A percentile compares a stretch with the other conserved stretches of the same genome.
Evolutionary conservation across 495 filamentous ascomycete species (phyloP).

Genomic region (Tuber umbilicatum): DNA sequence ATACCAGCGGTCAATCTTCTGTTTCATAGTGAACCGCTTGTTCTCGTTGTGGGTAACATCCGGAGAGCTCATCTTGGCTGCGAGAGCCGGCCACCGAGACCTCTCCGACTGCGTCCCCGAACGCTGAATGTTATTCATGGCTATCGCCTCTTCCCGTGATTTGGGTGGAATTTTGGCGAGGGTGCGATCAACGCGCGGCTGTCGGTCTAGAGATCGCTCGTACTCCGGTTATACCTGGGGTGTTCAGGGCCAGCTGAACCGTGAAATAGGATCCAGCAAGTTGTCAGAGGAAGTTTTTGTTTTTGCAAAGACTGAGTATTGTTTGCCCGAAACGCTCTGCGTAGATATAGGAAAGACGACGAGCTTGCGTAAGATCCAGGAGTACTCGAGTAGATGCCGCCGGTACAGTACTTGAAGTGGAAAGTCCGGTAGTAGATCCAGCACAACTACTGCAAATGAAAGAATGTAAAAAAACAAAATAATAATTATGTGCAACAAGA

Average conservation of each 20-base stretch:
- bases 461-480: not conserved
- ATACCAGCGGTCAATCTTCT: constrained; percentile 51
- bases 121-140: constrained; percentile 34
- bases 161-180: constrained; percentile 13
- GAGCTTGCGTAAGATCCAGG: not conserved
- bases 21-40: constrained; percentile 51
- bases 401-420: not conserved
- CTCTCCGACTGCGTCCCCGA: constrained; percentile 48
- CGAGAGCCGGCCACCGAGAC: constrained; percentile 63
- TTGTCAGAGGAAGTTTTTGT: not conserved
- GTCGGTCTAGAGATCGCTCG: not conserved
- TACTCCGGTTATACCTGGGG: constrained; percentile 3
- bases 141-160: constrained; percentile 10
- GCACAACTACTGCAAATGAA: constrained; percentile 2
- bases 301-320: not conserved
- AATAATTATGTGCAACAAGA: not conserved
- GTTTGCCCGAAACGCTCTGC: not conserved
- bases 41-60: constrained; percentile 61
- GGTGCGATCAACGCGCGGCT: constrained; percentile 30
- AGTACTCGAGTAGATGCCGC: not conserved
- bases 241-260: constrained; percentile 42
- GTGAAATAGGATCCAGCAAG: constrained; percentile 7
- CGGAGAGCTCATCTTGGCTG: constrained; percentile 61
- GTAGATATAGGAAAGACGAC: not conserved
- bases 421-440: not conserved